Base-by-base conservation (phyloP, 441 rosid genomes). In the Erysimum cheiri region DNA sequence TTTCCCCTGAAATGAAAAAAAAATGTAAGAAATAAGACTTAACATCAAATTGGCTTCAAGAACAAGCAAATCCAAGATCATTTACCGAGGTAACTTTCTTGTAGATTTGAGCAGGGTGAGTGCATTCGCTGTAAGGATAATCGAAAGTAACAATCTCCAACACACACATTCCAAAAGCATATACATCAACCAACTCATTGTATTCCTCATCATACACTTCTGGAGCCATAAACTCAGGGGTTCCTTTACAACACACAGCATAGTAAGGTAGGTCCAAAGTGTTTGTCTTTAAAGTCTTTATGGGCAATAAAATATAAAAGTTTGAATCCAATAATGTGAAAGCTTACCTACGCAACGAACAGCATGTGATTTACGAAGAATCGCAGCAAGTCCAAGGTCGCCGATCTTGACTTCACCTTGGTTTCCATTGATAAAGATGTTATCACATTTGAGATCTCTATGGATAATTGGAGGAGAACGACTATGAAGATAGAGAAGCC, bases 171-270 rank as follows among this genome's bases (percentile, higher is more conserved):
- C 95, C 95, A 60, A 89, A 89, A n/a, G 95, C 81, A 67, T 89
- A 89, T 29, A 89, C 85, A 74, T 89, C 95, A 39, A 89, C 92
- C 76, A 87, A 63, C 78, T 89, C 95, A 59, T 87, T 87, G 71
- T 89, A 89, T 66, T 84, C 90, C 77, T 89, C 95, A 82, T 85
- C 85, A 69, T 85, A 89, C 12, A 89, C 81, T 69, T 89, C 95
- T 8, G 95, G 95, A 46, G 95, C 95, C 95, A 89, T 89, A 49
- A 89, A 89, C 79, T 89, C 95, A 8, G 89, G 95, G 6, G 95
- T 87, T 35, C 95, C 95, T 87, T 68, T 39, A 39, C 53, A 63
- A 57, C 71, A 67, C 14, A 56, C 40, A 65, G 48, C 64, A 59
- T 33, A 43, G 26, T 32, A 43, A 50, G 26, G 67, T 26, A 68